phyloP scores from a whole-genome alignment of 768 basidiomycete species.

The Tricholoma bakamatsutake region DNA sequence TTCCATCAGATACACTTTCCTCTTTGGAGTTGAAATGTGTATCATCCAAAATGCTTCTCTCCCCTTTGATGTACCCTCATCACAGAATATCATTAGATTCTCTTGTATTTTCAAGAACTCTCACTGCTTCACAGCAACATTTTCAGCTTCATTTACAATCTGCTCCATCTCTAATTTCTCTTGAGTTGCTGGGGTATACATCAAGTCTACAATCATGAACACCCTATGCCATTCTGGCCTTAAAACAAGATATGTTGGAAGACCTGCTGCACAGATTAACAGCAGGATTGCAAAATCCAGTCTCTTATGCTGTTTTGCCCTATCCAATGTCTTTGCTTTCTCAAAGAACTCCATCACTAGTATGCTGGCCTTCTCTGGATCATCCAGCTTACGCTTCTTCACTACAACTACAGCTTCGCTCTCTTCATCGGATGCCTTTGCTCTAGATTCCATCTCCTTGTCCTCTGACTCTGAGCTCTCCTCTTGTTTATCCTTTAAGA shows the following conservation, averaged over 20 bases:
- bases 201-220: constrained; percentile 4
- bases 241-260: constrained; percentile 11
- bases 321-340: too few relatives aligned
- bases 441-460: not conserved
- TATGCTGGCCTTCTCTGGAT: not conserved
- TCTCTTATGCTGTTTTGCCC: constrained; percentile 2
- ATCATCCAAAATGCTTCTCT: constrained; percentile 23
- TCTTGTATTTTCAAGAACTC: constrained; percentile 7
- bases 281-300: constrained; percentile 11
- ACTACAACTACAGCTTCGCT: not conserved
- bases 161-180: constrained; percentile 12
- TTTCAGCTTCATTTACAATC: constrained; percentile 13
- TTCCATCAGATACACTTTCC: constrained; percentile 22
- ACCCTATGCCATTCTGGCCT: constrained; percentile 9
- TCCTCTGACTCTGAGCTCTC: not conserved
- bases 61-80: constrained; percentile 16
- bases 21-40: constrained; percentile 23
- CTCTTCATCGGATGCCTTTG: not conserved
- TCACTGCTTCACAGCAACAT: constrained; percentile 4
- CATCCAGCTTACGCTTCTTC: not conserved
- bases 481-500: not conserved
- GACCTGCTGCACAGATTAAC: constrained; percentile 11
- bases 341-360: not conserved
- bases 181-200: constrained; percentile 6
- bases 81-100: not conserved